Base-by-base conservation (phyloP, 306 rosid genomes). In the Rosa rugosa region DNA sequence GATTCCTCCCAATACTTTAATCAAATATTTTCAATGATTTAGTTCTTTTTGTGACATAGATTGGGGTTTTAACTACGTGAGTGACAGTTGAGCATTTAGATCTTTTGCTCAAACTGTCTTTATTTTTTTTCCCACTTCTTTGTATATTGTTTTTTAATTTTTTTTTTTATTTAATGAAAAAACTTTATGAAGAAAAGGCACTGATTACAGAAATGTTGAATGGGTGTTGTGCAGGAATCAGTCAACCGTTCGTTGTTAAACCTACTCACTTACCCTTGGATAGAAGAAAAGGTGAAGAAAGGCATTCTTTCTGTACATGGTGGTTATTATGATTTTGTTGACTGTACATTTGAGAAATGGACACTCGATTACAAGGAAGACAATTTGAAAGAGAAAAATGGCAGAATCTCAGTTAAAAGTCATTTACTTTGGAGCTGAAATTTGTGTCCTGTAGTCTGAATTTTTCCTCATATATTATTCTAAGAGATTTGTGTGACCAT, bases 341-440 rank as follows among this genome's bases (percentile, higher is more conserved):
- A 95, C 51, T 93, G 99, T 86, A 84, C 99, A 70, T 95, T 95
- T 72, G 99, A 95, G 93, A 95, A 95, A 79, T 95, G 99, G 99
- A 88, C 98, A 76, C 82, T 95, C 60, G 98, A 95, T 84, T 91
- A 87, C 74, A 53, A 87, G 69, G 91, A 87, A 81, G 84, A 85
- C 76, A 80, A 81, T 77, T 77, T 71, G 45, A 79, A 76, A 62
- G 87, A 85, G 77, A 85, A 69, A 84, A 81, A 68, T 72, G 88
- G 81, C 59, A 77, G 72, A 70, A 68, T 93, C 78, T 84, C 93
- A 4, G 81, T 88, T 38, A 93, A 86, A 89, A 82, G 90, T 79
- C 84, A 73, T 79, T 73, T 80, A 69, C 83, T 80, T 79, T 95
- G 99, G 99, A 76, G 84, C 74, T 93, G 92, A 93, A 81, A 65